Evolutionary conservation across 805 yeast species (phyloP).

Genomic region (Vanderwaltozyma tropicalis): DNA sequence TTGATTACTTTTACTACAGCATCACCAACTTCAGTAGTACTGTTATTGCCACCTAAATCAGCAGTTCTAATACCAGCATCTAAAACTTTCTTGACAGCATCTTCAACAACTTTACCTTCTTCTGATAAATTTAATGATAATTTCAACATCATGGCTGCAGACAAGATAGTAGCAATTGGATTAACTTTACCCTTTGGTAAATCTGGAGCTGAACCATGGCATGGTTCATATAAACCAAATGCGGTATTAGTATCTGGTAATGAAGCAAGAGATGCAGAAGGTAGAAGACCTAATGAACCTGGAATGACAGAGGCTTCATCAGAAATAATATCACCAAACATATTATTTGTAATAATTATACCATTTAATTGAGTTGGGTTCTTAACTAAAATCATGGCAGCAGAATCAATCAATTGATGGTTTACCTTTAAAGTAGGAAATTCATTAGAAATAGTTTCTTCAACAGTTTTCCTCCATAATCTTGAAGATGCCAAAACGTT

Average conservation of each 20-base stretch:
- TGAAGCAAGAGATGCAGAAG: slow-evolving; percentile 92
- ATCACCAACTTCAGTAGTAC: slow-evolving; percentile 89
- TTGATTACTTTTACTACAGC: slow-evolving; percentile 55
- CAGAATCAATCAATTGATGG: slow-evolving; percentile 96
- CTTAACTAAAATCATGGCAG: slow-evolving; percentile 95
- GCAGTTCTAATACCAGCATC: slow-evolving; percentile 84
- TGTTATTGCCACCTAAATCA: slow-evolving; percentile 71
- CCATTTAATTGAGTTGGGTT: slow-evolving; percentile 89
- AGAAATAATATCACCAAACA: slow-evolving; percentile 97
- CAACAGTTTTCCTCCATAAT: slow-evolving; percentile 91
- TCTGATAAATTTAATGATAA: slow-evolving; percentile 72
- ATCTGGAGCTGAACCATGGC: slow-evolving; percentile 98
- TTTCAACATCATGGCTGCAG: slow-evolving; percentile 96
- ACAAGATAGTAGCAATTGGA: slow-evolving; percentile 89
- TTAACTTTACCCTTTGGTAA: slow-evolving; percentile 78
- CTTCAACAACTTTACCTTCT: slow-evolving; percentile 82
- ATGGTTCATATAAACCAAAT: slow-evolving; percentile 94
- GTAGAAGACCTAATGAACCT: slow-evolving; percentile 90
- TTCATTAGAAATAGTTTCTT: slow-evolving; percentile 71
- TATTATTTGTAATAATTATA: slow-evolving; percentile 82
- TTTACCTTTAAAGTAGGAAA: slow-evolving; percentile 82
- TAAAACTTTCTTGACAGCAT: slow-evolving; percentile 74
- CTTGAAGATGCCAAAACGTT: slow-evolving; percentile 94
- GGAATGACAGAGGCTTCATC: slow-evolving; percentile 98
- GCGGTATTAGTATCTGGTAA: slow-evolving; percentile 91